phyloP scores from a whole-genome alignment of 768 basidiomycete genomes.

The Xerocomellus amylosporus region DNA sequence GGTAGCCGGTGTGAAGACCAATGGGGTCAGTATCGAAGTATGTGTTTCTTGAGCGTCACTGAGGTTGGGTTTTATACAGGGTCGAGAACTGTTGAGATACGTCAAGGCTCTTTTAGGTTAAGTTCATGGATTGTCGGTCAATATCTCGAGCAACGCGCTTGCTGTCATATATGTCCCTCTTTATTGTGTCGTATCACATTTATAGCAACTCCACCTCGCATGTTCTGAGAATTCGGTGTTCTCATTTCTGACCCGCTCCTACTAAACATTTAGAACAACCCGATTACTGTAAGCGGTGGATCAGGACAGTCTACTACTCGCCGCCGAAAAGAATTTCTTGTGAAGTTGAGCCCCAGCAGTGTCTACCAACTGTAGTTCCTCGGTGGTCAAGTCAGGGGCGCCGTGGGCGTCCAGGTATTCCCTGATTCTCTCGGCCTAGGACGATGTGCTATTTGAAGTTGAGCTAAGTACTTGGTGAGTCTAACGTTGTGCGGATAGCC shows the following conservation, averaged over 20 bases:
- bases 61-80: conserved; percentile 38
- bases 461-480: not conserved
- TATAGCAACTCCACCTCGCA: not conserved
- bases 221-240: not conserved
- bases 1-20: conserved; percentile 72
- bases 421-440: not conserved
- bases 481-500: not conserved
- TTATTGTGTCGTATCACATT: not conserved
- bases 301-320: not conserved
- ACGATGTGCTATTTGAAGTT: not conserved
- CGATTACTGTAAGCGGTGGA: not conserved
- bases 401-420: not conserved
- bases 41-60: conserved; percentile 10
- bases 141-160: not conserved
- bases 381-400: conserved; percentile 4
- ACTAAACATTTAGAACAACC: not conserved
- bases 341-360: not conserved
- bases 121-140: conserved; percentile 14
- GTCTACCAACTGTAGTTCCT: not conserved
- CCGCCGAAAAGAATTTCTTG: not conserved
- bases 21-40: conserved; percentile 53
- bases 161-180: not conserved
- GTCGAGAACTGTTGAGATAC: conserved; percentile 68
- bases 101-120: conserved; percentile 64
- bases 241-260: not conserved